Base-by-base conservation (phyloP, 1,284 basidiomycete genomes). In the Ustilago xerochloae region DNA sequence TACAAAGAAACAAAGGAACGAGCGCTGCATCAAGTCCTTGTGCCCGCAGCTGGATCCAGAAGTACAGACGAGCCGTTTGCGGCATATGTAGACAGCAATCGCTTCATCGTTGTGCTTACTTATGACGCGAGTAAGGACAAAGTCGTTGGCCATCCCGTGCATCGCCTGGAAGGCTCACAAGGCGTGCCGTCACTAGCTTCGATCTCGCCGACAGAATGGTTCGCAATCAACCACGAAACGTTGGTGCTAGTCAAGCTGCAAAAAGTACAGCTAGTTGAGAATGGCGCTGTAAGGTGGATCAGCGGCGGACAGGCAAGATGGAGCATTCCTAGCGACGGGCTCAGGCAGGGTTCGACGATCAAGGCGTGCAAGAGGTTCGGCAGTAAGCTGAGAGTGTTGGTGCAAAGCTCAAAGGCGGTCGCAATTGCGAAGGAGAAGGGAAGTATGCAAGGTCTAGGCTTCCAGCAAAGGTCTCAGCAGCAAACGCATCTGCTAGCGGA, bases 1-100 rank as follows among this genome's bases (percentile, higher is more conserved):
- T 75, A 65, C 36, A 77, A 71, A 54, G 56, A 77, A 58, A 67
- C 71, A 4, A 77, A 77, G 39, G 71, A 66, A 22, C 57, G 75
- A 33, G 59, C 65, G 1, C 39, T 63, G 38, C 58, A 70, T 46
- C 64, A 63, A 33, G 47, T 70, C 1, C 43, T 77, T 22, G 53
- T 65, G 4, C 75, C 75, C 0, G 15, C 63, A 1, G 10, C 32
- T 1, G 61, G 61, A 18, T 16, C 26, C 8, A 55, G 43, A 20
- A 13, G 16, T 5, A 6, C 10, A 1, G 59, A 61, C 6, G 64
- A 61, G 13, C 73, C 75, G 1, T 59, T 75, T 18, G 71, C 71
- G 9, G 71, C 46, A 10, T 77, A 77, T 36, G 41, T 77, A 22
- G 75, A 77, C 45, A 24, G 32, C 4, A 64, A 75, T 12, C 20